These are phyloP conservation scores for Hyaloscypha variabilis DNA, from an alignment of 495 filamentous ascomycete species.

Conservation along the genomic window DNA sequence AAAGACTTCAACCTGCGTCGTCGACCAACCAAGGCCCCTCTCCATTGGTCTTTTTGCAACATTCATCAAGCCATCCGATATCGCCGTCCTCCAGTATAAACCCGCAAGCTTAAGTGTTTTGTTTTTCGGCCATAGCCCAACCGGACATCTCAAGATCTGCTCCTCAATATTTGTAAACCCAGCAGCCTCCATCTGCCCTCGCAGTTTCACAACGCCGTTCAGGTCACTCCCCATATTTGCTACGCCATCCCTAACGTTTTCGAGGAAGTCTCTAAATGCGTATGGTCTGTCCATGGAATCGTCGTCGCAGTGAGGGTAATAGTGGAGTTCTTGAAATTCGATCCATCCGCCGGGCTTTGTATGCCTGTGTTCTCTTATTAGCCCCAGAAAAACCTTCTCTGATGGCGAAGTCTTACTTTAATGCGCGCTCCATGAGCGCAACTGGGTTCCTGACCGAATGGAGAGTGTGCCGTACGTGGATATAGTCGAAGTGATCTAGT, in stretches of 20 bases:
- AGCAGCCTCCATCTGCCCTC: background rate
- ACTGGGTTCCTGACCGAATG: background rate
- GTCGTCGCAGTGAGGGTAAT: slow-evolving; percentile 44
- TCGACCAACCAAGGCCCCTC: background rate
- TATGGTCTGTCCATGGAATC: slow-evolving; percentile 38
- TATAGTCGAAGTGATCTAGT: background rate
- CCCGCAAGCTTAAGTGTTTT: slow-evolving; percentile 6
- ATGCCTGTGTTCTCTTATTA: slow-evolving; percentile 37
- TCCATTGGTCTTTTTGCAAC: background rate
- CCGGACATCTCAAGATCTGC: slow-evolving; percentile 1
- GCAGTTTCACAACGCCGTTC: slow-evolving; percentile 9
- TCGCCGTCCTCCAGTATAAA: background rate
- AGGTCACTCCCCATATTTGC: slow-evolving; percentile 8
- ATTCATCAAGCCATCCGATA: background rate
- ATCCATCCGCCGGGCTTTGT: slow-evolving; percentile 60
- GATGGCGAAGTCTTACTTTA: background rate
- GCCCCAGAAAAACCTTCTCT: no score
- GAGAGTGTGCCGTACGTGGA: background rate
- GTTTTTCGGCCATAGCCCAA: slow-evolving; percentile 6
- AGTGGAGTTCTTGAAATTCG: slow-evolving; percentile 41
- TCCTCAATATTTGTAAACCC: slow-evolving; percentile 6
- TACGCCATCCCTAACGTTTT: slow-evolving; percentile 7
- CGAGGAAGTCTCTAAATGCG: slow-evolving; percentile 6
- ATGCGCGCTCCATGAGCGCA: slow-evolving; percentile 4
- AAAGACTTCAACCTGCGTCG: background rate